A percentile compares a stretch with the other conserved stretches of the same genome.
phyloP scores from a whole-genome alignment of 306 rosid species.

The Acacia crassicarpa region DNA sequence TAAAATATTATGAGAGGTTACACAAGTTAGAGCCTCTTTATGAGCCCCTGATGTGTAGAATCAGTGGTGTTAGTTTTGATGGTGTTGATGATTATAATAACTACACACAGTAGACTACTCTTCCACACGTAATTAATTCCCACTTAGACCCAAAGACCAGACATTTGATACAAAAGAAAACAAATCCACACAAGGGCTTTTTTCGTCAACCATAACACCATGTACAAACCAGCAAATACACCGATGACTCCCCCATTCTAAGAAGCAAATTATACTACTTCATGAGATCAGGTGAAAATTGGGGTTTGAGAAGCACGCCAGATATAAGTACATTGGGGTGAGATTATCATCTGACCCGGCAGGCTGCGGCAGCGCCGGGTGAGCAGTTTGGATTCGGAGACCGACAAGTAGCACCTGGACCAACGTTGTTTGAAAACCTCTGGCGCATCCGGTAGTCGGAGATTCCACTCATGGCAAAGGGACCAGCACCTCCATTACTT shows the following conservation, averaged over 20 bases:
- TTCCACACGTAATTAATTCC: slow-evolving; percentile 32
- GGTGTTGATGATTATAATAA: slow-evolving; percentile 27
- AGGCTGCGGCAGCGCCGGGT: slow-evolving; percentile 76
- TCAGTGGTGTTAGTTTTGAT: slow-evolving; percentile 34
- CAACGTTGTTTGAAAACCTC: slow-evolving; percentile 75
- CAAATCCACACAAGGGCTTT: slow-evolving; percentile 42
- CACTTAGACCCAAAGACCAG: slow-evolving; percentile 38
- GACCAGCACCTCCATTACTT: slow-evolving; percentile 44
- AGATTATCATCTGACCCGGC: slow-evolving; percentile 80
- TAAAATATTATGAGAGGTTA: slow-evolving; percentile 1
- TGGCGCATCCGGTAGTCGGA: slow-evolving; percentile 71
- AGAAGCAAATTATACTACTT: slow-evolving; percentile 38
- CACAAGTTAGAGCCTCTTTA: slow-evolving; percentile 15
- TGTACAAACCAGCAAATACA: slow-evolving; percentile 51
- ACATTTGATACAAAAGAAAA: slow-evolving; percentile 31
- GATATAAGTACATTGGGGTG: slow-evolving; percentile 31
- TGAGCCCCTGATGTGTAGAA: slow-evolving; percentile 26
- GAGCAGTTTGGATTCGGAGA: slow-evolving; percentile 91
- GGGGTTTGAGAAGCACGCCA: slow-evolving; percentile 35
- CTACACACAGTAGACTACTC: slow-evolving; percentile 33
- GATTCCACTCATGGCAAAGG: slow-evolving; percentile 67
- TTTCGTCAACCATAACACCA: slow-evolving; percentile 46
- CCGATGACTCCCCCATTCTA: slow-evolving; percentile 37
- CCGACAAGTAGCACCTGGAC: slow-evolving; percentile 77
- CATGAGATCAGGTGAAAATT: slow-evolving; percentile 27